Base-by-base conservation (phyloP, 805 yeast genomes). In the Barnettozyma pratensis region DNA sequence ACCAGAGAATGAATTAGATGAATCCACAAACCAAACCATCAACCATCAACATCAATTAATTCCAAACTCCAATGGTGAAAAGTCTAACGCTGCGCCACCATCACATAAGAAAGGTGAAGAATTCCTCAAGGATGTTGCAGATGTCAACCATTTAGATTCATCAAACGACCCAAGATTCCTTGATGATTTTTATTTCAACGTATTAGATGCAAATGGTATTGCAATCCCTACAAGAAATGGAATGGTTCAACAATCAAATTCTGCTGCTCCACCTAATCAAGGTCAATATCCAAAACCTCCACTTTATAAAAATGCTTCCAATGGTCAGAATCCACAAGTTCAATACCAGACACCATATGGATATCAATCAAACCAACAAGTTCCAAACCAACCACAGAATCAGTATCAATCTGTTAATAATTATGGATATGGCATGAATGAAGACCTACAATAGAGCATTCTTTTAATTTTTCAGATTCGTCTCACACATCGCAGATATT, bases 131-230 rank as follows among this genome's bases (percentile, higher is more conserved):
- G 57, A 56, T 26, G 42, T 58, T 34, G 52, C 54, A 1, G 53
- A 48, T 8, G 26, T 52, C 36, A 49, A 51, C 36, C 54, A 53
- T 39, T 39, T 51, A 3, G 51, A 49, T 12, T n/a, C 50, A 4
- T 10, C 52, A 2, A 30, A 11, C n/a, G 58, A 49, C 5, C 41
- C 58, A 0, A 60, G 53, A 37, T 54, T 59, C 27, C 29, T 60
- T 35, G 58, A 58, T 45, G 62, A 60, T 27, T 50, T 58, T 36
- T 36, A 57, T 9, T 60, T 51, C 42, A 54, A 45, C 9, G 55
- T 53, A 10, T 42, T 54, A 30, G 60, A 58, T 25, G 40, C 44
- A 5, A 40, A 37, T 27, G 34, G n/a, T 9, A 8, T 28, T 10
- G 3, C 39, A 35, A 11, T 27, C 14, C 26, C 28, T 25, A 11